Evolutionary conservation across 2,329 filamentous ascomycete species (phyloP).

Genomic region (Neocatenulostroma microsporum): DNA sequence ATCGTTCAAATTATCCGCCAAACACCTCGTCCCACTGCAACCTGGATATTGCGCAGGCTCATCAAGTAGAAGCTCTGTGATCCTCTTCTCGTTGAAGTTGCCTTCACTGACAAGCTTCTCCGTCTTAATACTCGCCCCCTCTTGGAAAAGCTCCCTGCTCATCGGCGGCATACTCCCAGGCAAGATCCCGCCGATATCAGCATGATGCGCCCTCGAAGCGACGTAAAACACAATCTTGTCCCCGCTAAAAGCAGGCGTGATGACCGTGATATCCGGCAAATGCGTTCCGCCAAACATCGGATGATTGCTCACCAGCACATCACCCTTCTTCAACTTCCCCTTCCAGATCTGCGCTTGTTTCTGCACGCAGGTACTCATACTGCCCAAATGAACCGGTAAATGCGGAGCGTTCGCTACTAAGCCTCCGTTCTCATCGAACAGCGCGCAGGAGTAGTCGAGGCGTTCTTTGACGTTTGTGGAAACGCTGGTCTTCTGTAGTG

Average conservation of each 20-base stretch:
- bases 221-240: conserved; percentile 75
- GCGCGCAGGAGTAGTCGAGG: conserved; percentile 73
- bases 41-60: conserved; percentile 68
- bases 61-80: conserved; percentile 58
- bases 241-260: conserved; percentile 70
- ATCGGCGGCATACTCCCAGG: conserved; percentile 77
- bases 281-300: conserved; percentile 79
- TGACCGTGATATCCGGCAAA: conserved; percentile 72
- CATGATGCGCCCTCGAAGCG: conserved; percentile 71
- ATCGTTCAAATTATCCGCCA: conserved; percentile 78
- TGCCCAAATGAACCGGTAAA: conserved; percentile 71
- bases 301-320: conserved; percentile 78
- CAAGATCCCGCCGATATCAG: conserved; percentile 75
- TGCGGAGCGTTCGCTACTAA: conserved; percentile 73
- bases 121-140: conserved; percentile 49
- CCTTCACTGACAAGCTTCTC: conserved; percentile 68
- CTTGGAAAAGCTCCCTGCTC: conserved; percentile 53
- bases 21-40: conserved; percentile 68
- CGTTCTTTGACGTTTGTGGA: conserved; percentile 76
- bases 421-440: conserved; percentile 68
- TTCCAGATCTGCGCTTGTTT: conserved; percentile 75
- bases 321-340: conserved; percentile 67
- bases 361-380: conserved; percentile 75
- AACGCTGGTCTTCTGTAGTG: conserved; percentile 71
- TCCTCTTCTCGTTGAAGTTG: conserved; percentile 68